Conservation (phyloP, 2,329 filamentous ascomycete species). For the Talaromyces funiculosus region DNA sequence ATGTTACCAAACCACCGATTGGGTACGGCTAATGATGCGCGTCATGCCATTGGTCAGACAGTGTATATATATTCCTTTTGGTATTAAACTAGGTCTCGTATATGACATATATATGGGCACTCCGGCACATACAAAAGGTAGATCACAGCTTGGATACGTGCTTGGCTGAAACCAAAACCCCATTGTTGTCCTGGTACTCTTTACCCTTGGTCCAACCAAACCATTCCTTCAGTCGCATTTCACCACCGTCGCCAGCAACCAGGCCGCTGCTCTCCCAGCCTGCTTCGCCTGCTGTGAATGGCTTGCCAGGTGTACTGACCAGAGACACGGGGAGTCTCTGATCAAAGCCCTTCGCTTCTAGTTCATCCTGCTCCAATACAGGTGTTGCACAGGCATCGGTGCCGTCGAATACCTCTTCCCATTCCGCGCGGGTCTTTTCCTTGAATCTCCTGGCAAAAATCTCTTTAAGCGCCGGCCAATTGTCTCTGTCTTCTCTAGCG, state of each 20-base stretch:
- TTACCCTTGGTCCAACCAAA: constrained; percentile 67
- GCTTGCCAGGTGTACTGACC: constrained; percentile 61
- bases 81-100: background rate
- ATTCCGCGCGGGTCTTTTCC: constrained; percentile 65
- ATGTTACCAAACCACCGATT: constrained; percentile 1
- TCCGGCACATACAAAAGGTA: background rate
- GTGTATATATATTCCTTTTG: background rate
- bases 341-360: constrained; percentile 54
- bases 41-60: background rate
- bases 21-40: background rate
- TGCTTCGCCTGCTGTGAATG: constrained; percentile 53
- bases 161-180: constrained; percentile 54
- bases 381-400: constrained; percentile 93
- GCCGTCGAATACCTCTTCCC: constrained; percentile 81
- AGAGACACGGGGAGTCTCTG: constrained; percentile 48
- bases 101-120: background rate
- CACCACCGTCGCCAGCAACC: constrained; percentile 64
- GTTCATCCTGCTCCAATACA: constrained; percentile 68
- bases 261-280: constrained; percentile 62
- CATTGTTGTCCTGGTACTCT: constrained; percentile 63
- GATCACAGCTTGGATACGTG: constrained; percentile 9
- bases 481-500: constrained; percentile 51
- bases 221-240: constrained; percentile 65
- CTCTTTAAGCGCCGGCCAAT: constrained; percentile 62
- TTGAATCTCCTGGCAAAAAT: constrained; percentile 62